phyloP scores from a whole-genome alignment of 495 filamentous ascomycete genomes.

The Hyphodiscus hymeniophilus region DNA sequence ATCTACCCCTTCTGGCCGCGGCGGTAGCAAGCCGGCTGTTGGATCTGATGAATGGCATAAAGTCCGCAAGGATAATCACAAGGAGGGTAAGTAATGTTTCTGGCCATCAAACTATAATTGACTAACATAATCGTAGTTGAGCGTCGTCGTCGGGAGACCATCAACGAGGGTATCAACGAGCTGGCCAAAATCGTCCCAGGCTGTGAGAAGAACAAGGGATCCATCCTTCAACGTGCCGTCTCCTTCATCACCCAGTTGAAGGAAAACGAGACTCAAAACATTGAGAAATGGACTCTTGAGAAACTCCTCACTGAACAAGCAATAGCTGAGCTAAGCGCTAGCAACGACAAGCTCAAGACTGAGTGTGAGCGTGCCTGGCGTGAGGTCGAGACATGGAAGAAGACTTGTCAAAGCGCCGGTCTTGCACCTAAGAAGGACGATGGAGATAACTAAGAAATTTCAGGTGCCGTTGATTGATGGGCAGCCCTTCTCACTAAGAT shows the following conservation, averaged over 20 bases:
- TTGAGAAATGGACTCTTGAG: conserved; percentile 94
- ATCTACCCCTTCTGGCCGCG: conserved; percentile 12
- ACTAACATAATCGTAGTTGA: conserved; percentile 55
- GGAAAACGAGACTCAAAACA: conserved; percentile 86
- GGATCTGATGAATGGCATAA: conserved; percentile 98
- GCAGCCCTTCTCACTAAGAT: conserved; percentile 17
- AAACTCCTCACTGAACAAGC: conserved; percentile 93
- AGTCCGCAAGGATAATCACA: conserved; percentile 95
- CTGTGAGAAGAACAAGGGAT: conserved; percentile 98
- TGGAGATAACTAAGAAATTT: conserved; percentile 17
- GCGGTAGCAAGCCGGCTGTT: conserved; percentile 68
- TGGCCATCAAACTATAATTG: background rate
- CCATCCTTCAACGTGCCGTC: conserved; percentile 88
- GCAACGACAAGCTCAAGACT: conserved; percentile 82
- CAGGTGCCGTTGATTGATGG: conserved; percentile 8
- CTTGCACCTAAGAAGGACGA: conserved; percentile 33
- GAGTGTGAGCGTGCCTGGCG: conserved; percentile 65
- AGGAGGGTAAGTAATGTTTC: conserved; percentile 80
- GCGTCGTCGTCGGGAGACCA: conserved; percentile 92
- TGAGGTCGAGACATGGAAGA: conserved; percentile 81
- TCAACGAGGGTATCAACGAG: conserved; percentile 98
- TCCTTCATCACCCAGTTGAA: conserved; percentile 90
- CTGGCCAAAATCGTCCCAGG: conserved; percentile 95
- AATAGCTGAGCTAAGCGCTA: conserved; percentile 78
- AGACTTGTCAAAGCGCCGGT: conserved; percentile 67